Evolutionary conservation across 768 basidiomycete species (phyloP).

Genomic region (Boletus rubropictus): DNA sequence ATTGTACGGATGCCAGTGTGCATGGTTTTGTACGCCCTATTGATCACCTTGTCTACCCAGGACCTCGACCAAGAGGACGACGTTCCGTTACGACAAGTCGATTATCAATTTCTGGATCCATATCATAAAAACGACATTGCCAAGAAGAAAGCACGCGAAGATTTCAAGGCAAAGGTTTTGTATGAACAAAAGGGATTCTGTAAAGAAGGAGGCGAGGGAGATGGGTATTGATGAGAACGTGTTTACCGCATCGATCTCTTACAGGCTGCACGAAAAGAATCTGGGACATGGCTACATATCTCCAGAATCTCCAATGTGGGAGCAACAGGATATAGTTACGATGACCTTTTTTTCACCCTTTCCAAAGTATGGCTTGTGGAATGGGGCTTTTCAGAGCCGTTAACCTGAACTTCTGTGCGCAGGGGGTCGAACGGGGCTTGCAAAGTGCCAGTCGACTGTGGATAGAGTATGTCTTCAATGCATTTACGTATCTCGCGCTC

Average conservation of each 20-base stretch:
- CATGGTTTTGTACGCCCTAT: conserved; percentile 1
- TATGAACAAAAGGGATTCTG: conserved; percentile 85
- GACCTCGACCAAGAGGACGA: conserved; percentile 93
- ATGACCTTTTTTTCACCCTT: conserved; percentile 56
- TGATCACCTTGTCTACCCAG: conserved; percentile 35
- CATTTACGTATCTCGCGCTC: conserved; percentile 75
- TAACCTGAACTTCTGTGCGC: conserved; percentile 36
- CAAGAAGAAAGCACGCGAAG: conserved; percentile 73
- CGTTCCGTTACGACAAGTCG: conserved; percentile 68
- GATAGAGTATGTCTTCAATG: conserved; percentile 67
- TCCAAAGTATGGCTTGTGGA: conserved; percentile 41
- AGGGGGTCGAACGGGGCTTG: conserved; percentile 30
- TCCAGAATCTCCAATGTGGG: conserved; percentile 6
- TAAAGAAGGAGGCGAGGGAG: conserved; percentile 93
- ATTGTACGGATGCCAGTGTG: conserved; percentile 56
- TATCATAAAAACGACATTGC: conserved; percentile 72
- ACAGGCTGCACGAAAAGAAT: conserved; percentile 1
- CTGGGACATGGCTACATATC: conserved; percentile 13
- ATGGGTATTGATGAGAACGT: conserved; percentile 63
- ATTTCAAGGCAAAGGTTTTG: conserved; percentile 74
- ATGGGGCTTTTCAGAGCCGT: conserved; percentile 40
- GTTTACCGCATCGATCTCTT: conserved; percentile 11
- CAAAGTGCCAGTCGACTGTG: conserved; percentile 36
- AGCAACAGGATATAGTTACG: conserved; percentile 29
- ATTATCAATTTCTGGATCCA: conserved; percentile 61